phyloP scores from a whole-genome alignment of 1,139 yeast species.

The Suhomyces guaymorum region DNA sequence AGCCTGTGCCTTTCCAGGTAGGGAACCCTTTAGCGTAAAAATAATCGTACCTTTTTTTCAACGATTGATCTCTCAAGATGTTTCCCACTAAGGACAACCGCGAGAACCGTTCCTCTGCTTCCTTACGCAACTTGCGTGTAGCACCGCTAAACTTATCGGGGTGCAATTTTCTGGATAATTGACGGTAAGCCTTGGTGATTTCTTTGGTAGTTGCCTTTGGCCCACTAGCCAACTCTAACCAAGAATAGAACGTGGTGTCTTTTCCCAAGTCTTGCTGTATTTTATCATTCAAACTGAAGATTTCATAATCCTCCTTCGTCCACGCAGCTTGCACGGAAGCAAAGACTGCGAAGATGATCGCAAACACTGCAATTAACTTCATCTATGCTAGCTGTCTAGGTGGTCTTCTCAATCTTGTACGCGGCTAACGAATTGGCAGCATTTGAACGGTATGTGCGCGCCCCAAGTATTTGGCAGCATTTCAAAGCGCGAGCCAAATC shows the following conservation, averaged over 20 bases:
- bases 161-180: constrained; percentile 68
- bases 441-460: too few species aligned
- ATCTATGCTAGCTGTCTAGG: background rate
- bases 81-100: constrained; percentile 73
- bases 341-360: constrained; percentile 1
- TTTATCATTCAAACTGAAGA: constrained; percentile 72
- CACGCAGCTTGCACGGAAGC: constrained; percentile 24
- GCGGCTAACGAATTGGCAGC: too few species aligned
- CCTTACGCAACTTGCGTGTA: constrained; percentile 41
- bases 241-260: constrained; percentile 66
- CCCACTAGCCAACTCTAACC: constrained; percentile 55
- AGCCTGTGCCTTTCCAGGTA: constrained; percentile 60
- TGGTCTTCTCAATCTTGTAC: too few species aligned
- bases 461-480: too few species aligned
- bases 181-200: constrained; percentile 74
- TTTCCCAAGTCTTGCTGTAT: constrained; percentile 63
- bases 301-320: constrained; percentile 71
- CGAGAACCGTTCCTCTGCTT: constrained; percentile 64
- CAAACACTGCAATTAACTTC: constrained; percentile 3
- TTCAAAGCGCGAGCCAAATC: too few species aligned
- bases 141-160: constrained; percentile 71
- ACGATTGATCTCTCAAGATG: constrained; percentile 61
- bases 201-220: constrained; percentile 60
- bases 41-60: constrained; percentile 79
- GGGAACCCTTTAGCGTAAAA: constrained; percentile 88